Evolutionary conservation across 768 basidiomycete genomes (phyloP), one percentile per base, ranked within the genome.

Genomic region (Crassisporium funariophilum): DNA sequence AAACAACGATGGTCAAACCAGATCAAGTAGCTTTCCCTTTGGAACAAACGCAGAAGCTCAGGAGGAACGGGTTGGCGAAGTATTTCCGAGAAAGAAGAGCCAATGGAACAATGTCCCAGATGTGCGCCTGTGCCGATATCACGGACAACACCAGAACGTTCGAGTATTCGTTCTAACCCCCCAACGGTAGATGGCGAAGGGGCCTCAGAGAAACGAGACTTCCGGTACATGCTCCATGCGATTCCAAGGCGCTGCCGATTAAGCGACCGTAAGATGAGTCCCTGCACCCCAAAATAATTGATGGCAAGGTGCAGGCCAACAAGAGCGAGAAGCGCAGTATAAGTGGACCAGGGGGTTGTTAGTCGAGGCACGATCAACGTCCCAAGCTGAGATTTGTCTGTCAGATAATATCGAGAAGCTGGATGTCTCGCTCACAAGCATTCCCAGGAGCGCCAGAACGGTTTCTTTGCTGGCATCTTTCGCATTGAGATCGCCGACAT

Each of bases 401-500:
- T 31, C 29, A 11, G 3, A 35, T 12, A 13, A 38, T 3, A 31
- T 3, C 27, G 15, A 1, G 16, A 37, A 12, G 31, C 19, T 29
- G 2, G 5, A 5, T 10, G 41, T 11, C 12, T n/a, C 19, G 50
- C 81, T 58, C 46, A 86, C 86, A 61, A 87, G 57, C 78, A 86
- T 82, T 15, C 86, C 85, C 1, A 82, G 55, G 22, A 88, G 75
- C 1, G 81, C 81, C 2, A 88, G 65, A 0, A 86, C 79, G 0
- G 86, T 88, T 63, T 87, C 84, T 50, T 83, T 83, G 61, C 84
- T 86, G 0, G 81, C 74, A 49, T 84, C 84, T 57, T 88, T 88
- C 1, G 84, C 85, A 47, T 81, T 86, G 33, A 87, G 66, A 53
- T 88, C 86, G 1, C 85, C 84, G 10, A 87, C 69, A 52, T 88